Base-by-base conservation (phyloP, 805 yeast genomes). In the Debaryomyces hansenii region DNA sequence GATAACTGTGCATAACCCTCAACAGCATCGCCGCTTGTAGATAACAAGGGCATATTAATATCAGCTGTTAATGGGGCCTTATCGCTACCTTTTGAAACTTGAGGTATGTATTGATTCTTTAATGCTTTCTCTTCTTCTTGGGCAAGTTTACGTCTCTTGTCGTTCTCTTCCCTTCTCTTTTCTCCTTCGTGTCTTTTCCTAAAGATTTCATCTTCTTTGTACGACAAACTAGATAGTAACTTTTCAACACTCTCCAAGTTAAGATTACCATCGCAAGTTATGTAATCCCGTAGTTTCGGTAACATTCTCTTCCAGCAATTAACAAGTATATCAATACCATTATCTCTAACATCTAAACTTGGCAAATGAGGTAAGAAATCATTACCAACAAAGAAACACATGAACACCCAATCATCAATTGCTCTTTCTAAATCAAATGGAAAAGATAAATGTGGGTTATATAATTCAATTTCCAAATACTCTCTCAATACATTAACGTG, bases 301-400 rank as follows among this genome's bases (percentile, higher is more conserved):
- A 94, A 62, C 1, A 78, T 64, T 31, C 78, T 73, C 58, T 91
- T 90, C 99, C 99, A 94, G 40, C 92, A 81, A 34, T 76, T 78
- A 10, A 90, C 84, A 44, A 94, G 69, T 20, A 80, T 73, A 60
- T 92, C 97, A 58, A 94, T 87, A 55, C 97, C 91, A 59, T 89
- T 88, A 65, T 94, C 98, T 56, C 99, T 82, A 37, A 94, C 97
- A 59, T 92, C 97, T 45, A 94, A 77, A 27, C 95, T 84, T 4
- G 99, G 98, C 55, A 94, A 72, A 68, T 92, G 98, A 1, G 99
- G 99, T 58, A 94, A 72, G 77, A 94, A 94, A 81, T 94, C 99
- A 63, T 94, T 94, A 67, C 99, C 99, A 53, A 92, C 95, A 62
- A 94, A 94, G 73, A 94, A 94, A 78, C 98, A 92, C 91, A 94